phyloP scores from a whole-genome alignment of 352 stramenopile species.

The Phytophthora sp. region DNA sequence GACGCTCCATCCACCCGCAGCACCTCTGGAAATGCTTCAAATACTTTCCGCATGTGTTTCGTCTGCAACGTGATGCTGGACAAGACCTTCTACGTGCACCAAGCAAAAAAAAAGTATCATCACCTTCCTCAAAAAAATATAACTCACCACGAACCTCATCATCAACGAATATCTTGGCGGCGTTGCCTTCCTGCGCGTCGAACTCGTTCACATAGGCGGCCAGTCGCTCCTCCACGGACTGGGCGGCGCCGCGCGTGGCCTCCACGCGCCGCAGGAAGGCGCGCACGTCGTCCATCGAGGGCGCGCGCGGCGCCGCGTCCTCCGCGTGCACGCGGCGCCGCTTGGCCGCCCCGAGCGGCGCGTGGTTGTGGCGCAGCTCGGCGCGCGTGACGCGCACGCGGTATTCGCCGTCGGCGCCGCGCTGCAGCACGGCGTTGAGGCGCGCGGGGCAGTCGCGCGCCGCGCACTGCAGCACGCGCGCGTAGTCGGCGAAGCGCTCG shows the following conservation, averaged over 20 bases:
- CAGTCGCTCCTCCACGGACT: constrained; percentile 37
- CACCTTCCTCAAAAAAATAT: background rate
- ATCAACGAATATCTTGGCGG: constrained; percentile 44
- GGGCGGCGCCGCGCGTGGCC: constrained; percentile 1
- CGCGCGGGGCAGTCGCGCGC: background rate
- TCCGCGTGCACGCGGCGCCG: constrained; percentile 7
- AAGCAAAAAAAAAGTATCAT: background rate
- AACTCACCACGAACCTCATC: constrained; percentile 20
- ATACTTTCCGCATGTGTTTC: constrained; percentile 42
- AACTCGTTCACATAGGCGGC: constrained; percentile 44
- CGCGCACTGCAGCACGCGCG: constrained; percentile 33
- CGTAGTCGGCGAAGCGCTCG: constrained; percentile 39
- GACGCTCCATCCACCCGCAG: constrained; percentile 30
- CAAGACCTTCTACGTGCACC: constrained; percentile 35
- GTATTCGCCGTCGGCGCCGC: constrained; percentile 25
- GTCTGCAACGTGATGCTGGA: constrained; percentile 46
- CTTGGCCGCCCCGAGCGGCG: constrained; percentile 18
- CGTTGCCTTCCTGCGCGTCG: constrained; percentile 33
- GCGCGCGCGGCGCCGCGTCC: constrained; percentile 8
- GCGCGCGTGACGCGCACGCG: constrained; percentile 33
- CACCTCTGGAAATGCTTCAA: constrained; percentile 41
- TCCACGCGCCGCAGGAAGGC: constrained; percentile 26
- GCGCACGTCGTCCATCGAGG: constrained; percentile 30
- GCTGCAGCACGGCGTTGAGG: constrained; percentile 36
- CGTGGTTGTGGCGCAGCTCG: constrained; percentile 37